Conservation (phyloP, 768 basidiomycete species). For the Boletales sp. region DNA sequence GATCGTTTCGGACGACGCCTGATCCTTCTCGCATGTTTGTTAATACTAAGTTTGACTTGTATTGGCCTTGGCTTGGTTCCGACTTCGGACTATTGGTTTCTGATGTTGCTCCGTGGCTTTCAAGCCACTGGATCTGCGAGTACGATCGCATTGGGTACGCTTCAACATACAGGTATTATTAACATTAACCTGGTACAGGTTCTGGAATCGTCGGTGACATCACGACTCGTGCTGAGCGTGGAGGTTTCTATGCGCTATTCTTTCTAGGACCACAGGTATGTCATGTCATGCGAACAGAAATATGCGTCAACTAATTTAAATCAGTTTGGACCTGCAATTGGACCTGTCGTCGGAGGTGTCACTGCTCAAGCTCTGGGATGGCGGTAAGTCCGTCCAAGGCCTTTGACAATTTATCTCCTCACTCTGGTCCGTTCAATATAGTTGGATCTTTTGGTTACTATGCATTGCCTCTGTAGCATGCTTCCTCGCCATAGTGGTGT, state of each 20-base stretch:
- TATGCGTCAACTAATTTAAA: neutral
- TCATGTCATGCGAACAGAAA: neutral
- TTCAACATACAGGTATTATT: neutral
- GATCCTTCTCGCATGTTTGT: conserved; percentile 58
- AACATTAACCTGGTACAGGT: conserved; percentile 34
- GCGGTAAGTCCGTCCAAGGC: conserved; percentile 39
- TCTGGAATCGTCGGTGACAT: conserved; percentile 81
- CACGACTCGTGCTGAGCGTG: conserved; percentile 66
- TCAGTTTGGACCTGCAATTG: conserved; percentile 54
- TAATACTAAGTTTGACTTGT: conserved; percentile 62
- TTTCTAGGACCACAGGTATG: conserved; percentile 58
- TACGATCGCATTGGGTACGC: conserved; percentile 66
- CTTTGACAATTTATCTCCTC: neutral
- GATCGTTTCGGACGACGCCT: conserved; percentile 64
- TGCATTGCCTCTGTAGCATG: conserved; percentile 16
- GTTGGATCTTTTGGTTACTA: conserved; percentile 23
- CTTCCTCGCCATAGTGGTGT: conserved; percentile 11
- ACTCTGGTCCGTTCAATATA: neutral
- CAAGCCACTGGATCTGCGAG: conserved; percentile 80
- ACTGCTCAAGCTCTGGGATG: conserved; percentile 59
- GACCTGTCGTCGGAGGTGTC: conserved; percentile 49
- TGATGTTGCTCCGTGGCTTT: conserved; percentile 72
- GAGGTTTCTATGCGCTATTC: conserved; percentile 69
- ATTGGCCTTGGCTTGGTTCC: conserved; percentile 59
- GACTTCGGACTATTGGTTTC: conserved; percentile 66